Conservation (phyloP, 2,329 filamentous ascomycete species). For the Achaetomium macrosporum region DNA sequence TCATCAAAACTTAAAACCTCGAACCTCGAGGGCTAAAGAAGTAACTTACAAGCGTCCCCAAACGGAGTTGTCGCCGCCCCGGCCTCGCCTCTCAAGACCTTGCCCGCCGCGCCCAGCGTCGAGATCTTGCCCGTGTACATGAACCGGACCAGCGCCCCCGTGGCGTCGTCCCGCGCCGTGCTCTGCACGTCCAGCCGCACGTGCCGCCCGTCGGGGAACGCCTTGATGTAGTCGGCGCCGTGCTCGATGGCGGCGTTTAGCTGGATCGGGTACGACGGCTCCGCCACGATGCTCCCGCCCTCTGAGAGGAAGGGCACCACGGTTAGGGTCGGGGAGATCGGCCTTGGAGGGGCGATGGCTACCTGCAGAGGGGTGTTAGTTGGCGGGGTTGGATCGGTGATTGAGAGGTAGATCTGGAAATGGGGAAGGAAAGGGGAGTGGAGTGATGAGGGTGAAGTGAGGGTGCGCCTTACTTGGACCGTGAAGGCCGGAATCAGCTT, state of each 20-base stretch:
- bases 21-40: neutral
- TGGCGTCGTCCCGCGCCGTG: conserved; percentile 30
- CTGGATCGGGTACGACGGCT: conserved; percentile 33
- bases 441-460: neutral
- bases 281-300: conserved; percentile 31
- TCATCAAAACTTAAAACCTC: neutral
- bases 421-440: neutral
- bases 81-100: conserved; percentile 31
- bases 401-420: neutral
- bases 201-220: conserved; percentile 32
- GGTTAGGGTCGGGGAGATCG: conserved; percentile 29
- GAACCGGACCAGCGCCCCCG: conserved; percentile 30
- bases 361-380: conserved; percentile 17
- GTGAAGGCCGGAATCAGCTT: conserved; percentile 39
- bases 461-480: conserved; percentile 25
- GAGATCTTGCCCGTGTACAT: conserved; percentile 36
- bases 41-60: conserved; percentile 34
- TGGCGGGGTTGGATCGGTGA: neutral
- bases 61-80: conserved; percentile 35
- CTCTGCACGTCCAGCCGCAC: conserved; percentile 37
- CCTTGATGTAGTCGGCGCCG: conserved; percentile 38
- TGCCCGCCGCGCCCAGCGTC: conserved; percentile 27
- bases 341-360: conserved; percentile 25
- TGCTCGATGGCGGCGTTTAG: conserved; percentile 35
- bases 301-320: conserved; percentile 27